Evolutionary conservation across 148 eudicot genomes (phyloP).

Genomic region (Amaranthus hypochondriacus): DNA sequence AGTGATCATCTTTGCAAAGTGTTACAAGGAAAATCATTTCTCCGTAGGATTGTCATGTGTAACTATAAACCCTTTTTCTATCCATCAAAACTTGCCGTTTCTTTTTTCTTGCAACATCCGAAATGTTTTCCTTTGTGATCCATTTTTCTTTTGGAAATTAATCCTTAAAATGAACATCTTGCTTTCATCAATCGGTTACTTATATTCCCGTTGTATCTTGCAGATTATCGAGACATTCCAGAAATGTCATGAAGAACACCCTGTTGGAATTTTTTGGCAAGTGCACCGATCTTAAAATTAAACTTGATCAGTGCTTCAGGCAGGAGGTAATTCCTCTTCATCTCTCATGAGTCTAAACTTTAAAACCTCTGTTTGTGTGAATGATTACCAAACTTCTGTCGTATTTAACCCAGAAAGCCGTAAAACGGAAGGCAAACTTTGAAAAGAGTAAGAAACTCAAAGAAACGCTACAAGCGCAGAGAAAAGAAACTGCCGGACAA

Average conservation of each 20-base stretch:
- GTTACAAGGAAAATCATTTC: too few relatives aligned
- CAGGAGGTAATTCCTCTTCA: conserved; percentile 51
- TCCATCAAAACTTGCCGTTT: too few relatives aligned
- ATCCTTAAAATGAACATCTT: too few relatives aligned
- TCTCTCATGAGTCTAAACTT: not conserved
- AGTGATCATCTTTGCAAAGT: too few relatives aligned
- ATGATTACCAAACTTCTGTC: not conserved
- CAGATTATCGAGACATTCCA: conserved; percentile 91
- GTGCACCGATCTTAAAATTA: conserved; percentile 88
- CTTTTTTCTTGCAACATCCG: too few relatives aligned
- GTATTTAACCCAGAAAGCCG: conserved; percentile 57
- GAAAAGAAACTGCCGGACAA: conserved; percentile 53
- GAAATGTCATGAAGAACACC: conserved; percentile 82
- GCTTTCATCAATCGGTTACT: not conserved
- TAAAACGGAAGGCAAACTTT: conserved; percentile 86
- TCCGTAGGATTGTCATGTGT: too few relatives aligned
- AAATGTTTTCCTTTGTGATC: too few relatives aligned
- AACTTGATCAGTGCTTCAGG: conserved; percentile 89
- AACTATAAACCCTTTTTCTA: too few relatives aligned
- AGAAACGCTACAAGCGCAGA: conserved; percentile 66
- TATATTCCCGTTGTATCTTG: conserved; percentile 16
- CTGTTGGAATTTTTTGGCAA: conserved; percentile 70
- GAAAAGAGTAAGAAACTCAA: conserved; percentile 85
- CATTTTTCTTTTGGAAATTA: too few relatives aligned
- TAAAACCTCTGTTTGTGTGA: not conserved